These are phyloP conservation scores for Hymenoscyphus occultus DNA, from an alignment of 2,329 filamentous ascomycete genomes.

Conservation along the genomic window DNA sequence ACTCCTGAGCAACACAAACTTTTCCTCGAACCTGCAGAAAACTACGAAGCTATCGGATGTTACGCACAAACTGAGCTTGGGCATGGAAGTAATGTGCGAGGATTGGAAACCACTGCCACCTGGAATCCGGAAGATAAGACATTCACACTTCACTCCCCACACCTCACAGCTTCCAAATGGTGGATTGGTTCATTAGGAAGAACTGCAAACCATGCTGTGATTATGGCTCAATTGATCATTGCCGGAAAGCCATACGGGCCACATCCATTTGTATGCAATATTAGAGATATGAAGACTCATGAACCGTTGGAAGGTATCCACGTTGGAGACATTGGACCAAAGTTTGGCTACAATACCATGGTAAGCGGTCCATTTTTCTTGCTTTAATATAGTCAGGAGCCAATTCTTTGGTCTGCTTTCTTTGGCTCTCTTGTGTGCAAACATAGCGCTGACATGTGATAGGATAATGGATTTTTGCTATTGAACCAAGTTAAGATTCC, in stretches of 20 bases:
- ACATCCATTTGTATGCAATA: conserved; percentile 75
- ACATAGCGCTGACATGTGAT: background rate
- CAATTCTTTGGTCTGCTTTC: too few relatives aligned
- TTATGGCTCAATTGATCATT: conserved; percentile 74
- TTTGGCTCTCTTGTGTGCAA: background rate
- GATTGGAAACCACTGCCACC: conserved; percentile 46
- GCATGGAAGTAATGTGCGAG: conserved; percentile 73
- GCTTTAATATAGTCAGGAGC: too few relatives aligned
- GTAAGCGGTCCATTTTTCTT: background rate
- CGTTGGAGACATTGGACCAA: conserved; percentile 78
- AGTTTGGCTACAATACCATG: conserved; percentile 46
- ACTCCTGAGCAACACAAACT: conserved; percentile 70
- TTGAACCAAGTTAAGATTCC: conserved; percentile 76
- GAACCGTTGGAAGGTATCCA: conserved; percentile 66
- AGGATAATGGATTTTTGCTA: conserved; percentile 73
- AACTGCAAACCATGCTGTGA: conserved; percentile 72
- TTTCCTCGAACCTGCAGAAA: conserved; percentile 66
- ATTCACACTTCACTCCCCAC: conserved; percentile 70
- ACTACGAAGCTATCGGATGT: conserved; percentile 72
- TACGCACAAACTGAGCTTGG: conserved; percentile 81
- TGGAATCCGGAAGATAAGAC: conserved; percentile 73
- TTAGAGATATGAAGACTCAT: conserved; percentile 68
- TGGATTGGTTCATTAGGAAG: conserved; percentile 79
- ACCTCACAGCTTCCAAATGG: conserved; percentile 76
- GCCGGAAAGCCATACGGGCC: conserved; percentile 67